These are phyloP conservation scores for Coemansia sp. DNA, from an alignment of 192 early-diverging fungal genomes.

Conservation along the genomic window DNA sequence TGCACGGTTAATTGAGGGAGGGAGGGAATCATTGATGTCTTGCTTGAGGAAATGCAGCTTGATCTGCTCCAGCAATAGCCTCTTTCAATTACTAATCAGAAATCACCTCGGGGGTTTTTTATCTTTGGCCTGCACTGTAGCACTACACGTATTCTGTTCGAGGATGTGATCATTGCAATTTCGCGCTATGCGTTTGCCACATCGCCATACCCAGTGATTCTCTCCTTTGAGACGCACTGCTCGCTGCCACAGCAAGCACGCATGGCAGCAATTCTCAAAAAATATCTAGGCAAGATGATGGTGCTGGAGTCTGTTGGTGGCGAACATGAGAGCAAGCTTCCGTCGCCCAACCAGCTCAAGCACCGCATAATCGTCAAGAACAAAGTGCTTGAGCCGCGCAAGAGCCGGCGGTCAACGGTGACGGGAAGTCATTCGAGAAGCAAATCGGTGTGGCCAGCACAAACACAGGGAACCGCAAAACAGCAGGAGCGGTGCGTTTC, in stretches of 20 bases:
- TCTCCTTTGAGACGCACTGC: slow-evolving; percentile 87
- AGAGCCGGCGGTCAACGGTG: slow-evolving; percentile 19
- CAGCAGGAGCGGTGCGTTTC: slow-evolving; percentile 16
- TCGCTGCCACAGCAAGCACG: slow-evolving; percentile 68
- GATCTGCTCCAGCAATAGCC: neutral
- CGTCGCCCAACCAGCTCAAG: slow-evolving; percentile 72
- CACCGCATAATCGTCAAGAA: slow-evolving; percentile 77
- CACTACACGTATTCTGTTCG: slow-evolving; percentile 77
- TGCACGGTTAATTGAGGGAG: neutral
- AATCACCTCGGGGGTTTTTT: neutral
- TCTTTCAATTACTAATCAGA: neutral
- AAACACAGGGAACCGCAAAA: slow-evolving; percentile 4
- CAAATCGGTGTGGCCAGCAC: slow-evolving; percentile 7
- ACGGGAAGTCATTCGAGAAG: slow-evolving; percentile 1
- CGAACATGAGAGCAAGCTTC: slow-evolving; percentile 49
- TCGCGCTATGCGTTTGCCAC: slow-evolving; percentile 82
- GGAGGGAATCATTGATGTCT: neutral
- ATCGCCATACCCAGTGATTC: slow-evolving; percentile 78
- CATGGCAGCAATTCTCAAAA: slow-evolving; percentile 71
- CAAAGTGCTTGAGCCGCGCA: slow-evolving; percentile 43
- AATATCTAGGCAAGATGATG: slow-evolving; percentile 70
- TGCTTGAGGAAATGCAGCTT: neutral
- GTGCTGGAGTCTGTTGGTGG: slow-evolving; percentile 50
- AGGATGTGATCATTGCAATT: slow-evolving; percentile 82
- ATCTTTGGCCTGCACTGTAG: slow-evolving; percentile 31